A percentile compares a stretch with the other conserved stretches of the same genome.
phyloP scores from a whole-genome alignment of 768 basidiomycete species.

The Austroboletus eburneus region DNA sequence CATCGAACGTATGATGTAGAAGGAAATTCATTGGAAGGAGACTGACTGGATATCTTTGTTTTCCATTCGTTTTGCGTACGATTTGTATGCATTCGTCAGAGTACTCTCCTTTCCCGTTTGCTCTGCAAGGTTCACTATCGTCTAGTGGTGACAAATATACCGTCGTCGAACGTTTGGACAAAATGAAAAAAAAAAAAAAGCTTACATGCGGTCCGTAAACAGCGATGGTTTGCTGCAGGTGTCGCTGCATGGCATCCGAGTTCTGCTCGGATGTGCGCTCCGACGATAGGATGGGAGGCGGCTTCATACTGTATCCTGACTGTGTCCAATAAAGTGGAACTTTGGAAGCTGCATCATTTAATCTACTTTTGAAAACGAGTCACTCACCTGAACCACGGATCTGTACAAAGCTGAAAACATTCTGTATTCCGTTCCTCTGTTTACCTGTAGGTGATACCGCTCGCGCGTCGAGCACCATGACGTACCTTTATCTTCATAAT shows the following conservation, averaged over 20 bases:
- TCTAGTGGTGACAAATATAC: conserved; percentile 38
- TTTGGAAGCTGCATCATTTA: conserved; percentile 29
- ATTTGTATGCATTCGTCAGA: conserved; percentile 74
- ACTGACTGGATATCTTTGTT: conserved; percentile 56
- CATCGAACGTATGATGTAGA: background rate
- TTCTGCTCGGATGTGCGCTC: conserved; percentile 75
- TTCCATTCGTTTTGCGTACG: conserved; percentile 56
- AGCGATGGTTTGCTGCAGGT: conserved; percentile 62
- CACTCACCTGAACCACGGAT: conserved; percentile 80
- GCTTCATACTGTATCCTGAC: conserved; percentile 80
- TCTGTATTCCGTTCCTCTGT: conserved; percentile 69
- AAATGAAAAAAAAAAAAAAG: conserved; percentile 2
- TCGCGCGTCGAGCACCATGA: background rate
- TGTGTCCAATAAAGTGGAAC: conserved; percentile 95
- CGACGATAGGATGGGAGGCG: conserved; percentile 71
- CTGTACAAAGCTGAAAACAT: conserved; percentile 87
- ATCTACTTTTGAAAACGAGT: background rate
- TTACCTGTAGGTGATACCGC: background rate
- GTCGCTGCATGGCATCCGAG: conserved; percentile 62
- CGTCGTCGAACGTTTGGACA: no score
- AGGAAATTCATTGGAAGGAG: background rate
- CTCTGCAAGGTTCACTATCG: conserved; percentile 87
- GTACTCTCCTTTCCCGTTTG: conserved; percentile 82
- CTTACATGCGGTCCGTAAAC: conserved; percentile 78
- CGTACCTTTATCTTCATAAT: conserved; percentile 77